phyloP scores from a whole-genome alignment of 805 yeast species.

The Candida coquimbonensis region DNA sequence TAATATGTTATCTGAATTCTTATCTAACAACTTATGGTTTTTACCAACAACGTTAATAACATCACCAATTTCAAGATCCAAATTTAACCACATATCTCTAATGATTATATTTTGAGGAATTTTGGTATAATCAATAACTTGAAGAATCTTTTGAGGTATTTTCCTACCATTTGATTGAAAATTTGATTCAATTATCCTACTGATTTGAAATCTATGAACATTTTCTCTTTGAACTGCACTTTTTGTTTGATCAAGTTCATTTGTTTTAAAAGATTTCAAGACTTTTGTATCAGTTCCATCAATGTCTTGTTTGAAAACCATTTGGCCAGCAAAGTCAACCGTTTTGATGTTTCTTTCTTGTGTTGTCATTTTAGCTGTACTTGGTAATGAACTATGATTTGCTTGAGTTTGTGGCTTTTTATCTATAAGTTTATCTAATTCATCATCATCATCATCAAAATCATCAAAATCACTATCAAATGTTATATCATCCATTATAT shows the following conservation, averaged over 20 bases:
- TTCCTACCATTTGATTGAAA: constrained; percentile 26
- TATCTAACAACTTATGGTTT: constrained; percentile 37
- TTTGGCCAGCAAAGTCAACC: constrained; percentile 17
- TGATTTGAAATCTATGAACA: constrained; percentile 43
- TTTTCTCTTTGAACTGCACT: constrained; percentile 39
- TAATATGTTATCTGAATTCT: constrained; percentile 50
- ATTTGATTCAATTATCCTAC: constrained; percentile 23
- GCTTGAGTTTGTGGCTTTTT: constrained; percentile 6
- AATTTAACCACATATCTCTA: constrained; percentile 53
- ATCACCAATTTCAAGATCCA: constrained; percentile 45
- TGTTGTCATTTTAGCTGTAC: constrained; percentile 9
- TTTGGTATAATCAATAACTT: constrained; percentile 37
- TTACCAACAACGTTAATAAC: constrained; percentile 55
- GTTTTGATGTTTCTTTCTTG: constrained; percentile 16
- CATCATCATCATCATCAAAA: constrained; percentile 1
- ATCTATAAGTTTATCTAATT: constrained; percentile 8
- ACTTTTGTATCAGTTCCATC: constrained; percentile 15
- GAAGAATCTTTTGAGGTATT: constrained; percentile 46
- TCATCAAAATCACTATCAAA: constrained; percentile 14
- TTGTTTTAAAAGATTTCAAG: constrained; percentile 5
- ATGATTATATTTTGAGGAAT: constrained; percentile 37
- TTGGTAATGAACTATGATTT: neutral
- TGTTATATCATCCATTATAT: constrained; percentile 8
- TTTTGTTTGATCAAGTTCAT: constrained; percentile 25
- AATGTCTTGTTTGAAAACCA: constrained; percentile 19